Evolutionary conservation across 176 grass and related monocot genomes (phyloP).

Genomic region (Guadua angustifolia): DNA sequence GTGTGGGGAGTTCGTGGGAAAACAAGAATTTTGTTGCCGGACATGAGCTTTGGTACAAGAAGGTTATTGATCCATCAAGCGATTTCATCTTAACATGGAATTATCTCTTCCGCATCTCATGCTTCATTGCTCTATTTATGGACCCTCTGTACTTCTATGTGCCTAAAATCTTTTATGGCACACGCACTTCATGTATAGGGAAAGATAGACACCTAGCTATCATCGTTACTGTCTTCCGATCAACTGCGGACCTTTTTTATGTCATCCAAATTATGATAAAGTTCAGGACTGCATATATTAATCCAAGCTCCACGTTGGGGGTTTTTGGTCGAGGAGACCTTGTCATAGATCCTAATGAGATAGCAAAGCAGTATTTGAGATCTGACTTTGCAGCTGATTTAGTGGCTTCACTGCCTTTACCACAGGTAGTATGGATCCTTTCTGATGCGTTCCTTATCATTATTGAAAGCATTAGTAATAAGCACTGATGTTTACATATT

Average conservation of each 20-base stretch:
- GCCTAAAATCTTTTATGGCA: conserved; percentile 52
- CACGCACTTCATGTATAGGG: conserved; percentile 36
- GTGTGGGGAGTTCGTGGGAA: conserved; percentile 43
- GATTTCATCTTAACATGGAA: conserved; percentile 74
- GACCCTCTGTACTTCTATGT: conserved; percentile 94
- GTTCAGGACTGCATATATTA: conserved; percentile 87
- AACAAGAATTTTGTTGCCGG: conserved; percentile 55
- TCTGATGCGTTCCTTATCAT: conserved; percentile 19
- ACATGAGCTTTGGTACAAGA: conserved; percentile 53
- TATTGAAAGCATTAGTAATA: not conserved
- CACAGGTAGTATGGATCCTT: conserved; percentile 66
- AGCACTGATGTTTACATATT: not conserved
- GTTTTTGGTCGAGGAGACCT: conserved; percentile 88
- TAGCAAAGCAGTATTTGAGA: conserved; percentile 73
- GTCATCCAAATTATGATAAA: conserved; percentile 76
- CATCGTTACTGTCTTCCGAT: conserved; percentile 71
- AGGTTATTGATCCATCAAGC: conserved; percentile 76
- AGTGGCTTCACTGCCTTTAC: conserved; percentile 83
- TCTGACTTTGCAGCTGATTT: conserved; percentile 77
- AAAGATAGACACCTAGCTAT: conserved; percentile 64
- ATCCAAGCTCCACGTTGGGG: conserved; percentile 66
- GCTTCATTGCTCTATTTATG: conserved; percentile 77
- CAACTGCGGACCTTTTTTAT: conserved; percentile 76
- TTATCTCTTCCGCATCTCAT: conserved; percentile 67
- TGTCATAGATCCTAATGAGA: conserved; percentile 68